These are phyloP conservation scores for Blastobotrys ciferrii DNA, from an alignment of 1,139 yeast genomes.

Conservation along the genomic window DNA sequence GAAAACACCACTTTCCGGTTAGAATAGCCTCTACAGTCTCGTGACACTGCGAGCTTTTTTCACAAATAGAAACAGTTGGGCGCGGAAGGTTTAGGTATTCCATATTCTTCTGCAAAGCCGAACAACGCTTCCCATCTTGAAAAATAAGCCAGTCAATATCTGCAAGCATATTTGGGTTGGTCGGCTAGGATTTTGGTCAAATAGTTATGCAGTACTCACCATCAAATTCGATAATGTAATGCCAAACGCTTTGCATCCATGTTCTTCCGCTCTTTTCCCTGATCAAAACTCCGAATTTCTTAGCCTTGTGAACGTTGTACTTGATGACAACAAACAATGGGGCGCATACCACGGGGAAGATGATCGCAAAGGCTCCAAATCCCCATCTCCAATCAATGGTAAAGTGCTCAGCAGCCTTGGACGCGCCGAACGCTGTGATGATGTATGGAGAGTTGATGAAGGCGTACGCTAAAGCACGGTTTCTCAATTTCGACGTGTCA, in stretches of 20 bases:
- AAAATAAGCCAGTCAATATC: too few species aligned
- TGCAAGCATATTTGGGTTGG: too few species aligned
- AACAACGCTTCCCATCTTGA: too few species aligned
- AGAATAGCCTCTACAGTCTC: too few species aligned
- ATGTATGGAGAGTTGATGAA: conserved; percentile 35
- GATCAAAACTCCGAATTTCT: conserved; percentile 27
- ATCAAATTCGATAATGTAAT: conserved; percentile 36
- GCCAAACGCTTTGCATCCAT: conserved; percentile 19
- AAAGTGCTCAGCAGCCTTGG: conserved; percentile 29
- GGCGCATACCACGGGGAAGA: conserved; percentile 35
- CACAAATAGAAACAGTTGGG: too few species aligned
- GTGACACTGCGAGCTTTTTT: too few species aligned
- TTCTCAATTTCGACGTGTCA: conserved; percentile 33
- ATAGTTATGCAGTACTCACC: conserved; percentile 1
- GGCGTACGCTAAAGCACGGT: conserved; percentile 35
- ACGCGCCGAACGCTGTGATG: conserved; percentile 34
- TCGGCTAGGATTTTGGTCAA: too few species aligned
- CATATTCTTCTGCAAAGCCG: too few species aligned
- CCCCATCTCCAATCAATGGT: conserved; percentile 38
- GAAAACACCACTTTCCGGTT: too few species aligned
- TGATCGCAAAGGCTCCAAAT: conserved; percentile 38
- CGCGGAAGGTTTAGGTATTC: too few species aligned
- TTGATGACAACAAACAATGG: conserved; percentile 35
- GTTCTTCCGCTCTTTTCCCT: conserved; percentile 23
- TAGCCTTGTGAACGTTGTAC: conserved; percentile 25